Percentiles rank a stretch among this genome's conserved stretches.
phyloP scores from a whole-genome alignment of 2,329 filamentous ascomycete species.

The Elsinoe australis region DNA sequence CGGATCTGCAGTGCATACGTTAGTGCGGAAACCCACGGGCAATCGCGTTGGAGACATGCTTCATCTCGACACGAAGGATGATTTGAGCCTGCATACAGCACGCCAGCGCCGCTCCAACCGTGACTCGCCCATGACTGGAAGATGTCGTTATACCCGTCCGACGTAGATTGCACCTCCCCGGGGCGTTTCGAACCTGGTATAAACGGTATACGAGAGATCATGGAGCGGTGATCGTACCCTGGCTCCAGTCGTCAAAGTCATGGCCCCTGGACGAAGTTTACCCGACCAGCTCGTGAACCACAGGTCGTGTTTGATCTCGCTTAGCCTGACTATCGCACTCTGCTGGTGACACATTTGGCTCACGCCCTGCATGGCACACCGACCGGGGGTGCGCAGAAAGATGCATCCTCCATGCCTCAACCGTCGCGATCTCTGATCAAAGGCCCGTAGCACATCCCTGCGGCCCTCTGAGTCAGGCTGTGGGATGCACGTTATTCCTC shows the following conservation, averaged over 20 bases:
- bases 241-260: neutral
- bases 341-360: neutral
- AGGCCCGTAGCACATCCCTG: neutral
- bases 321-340: neutral
- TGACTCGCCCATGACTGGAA: neutral
- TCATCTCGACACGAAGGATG: neutral
- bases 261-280: neutral
- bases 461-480: neutral
- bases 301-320: conserved; percentile 12
- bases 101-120: neutral
- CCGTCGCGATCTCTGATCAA: neutral
- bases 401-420: neutral
- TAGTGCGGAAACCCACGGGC: conserved; percentile 6
- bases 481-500: neutral
- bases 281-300: conserved; percentile 8
- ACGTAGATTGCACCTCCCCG: too few relatives aligned
- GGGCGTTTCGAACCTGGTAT: too few relatives aligned
- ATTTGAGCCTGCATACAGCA: neutral
- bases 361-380: conserved; percentile 8
- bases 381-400: conserved; percentile 9
- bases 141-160: neutral
- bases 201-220: too few relatives aligned
- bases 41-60: neutral
- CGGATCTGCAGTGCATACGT: conserved; percentile 10
- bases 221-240: too few relatives aligned